phyloP scores from a whole-genome alignment of 768 basidiomycete species.

The Lactarius sanguifluus region DNA sequence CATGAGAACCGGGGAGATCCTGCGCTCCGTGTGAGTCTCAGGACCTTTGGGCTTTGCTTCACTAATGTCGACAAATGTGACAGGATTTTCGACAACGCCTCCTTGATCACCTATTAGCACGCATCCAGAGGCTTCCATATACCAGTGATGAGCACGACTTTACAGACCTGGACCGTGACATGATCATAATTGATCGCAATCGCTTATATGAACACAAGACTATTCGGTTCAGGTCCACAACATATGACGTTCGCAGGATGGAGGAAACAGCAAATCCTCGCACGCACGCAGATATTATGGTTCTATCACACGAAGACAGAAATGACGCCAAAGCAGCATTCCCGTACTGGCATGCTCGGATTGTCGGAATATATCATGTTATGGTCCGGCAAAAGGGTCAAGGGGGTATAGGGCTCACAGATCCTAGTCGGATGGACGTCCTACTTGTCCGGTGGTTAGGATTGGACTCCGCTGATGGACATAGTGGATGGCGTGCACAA shows the following conservation, averaged over 20 bases:
- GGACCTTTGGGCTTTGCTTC: too few species aligned
- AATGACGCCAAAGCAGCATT: conserved; percentile 8
- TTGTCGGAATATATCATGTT: conserved; percentile 35
- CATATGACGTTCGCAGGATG: background rate
- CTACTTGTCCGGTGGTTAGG: conserved; percentile 18
- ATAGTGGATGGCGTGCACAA: conserved; percentile 10
- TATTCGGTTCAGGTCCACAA: background rate
- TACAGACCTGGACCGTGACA: too few species aligned
- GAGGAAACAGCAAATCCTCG: background rate
- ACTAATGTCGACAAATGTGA: too few species aligned
- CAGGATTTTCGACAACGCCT: too few species aligned
- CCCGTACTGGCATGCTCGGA: conserved; percentile 36
- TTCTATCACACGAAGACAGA: conserved; percentile 22
- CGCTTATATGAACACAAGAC: background rate
- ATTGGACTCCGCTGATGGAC: background rate
- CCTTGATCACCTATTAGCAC: too few species aligned
- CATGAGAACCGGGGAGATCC: too few species aligned
- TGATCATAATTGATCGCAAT: background rate
- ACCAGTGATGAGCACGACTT: too few species aligned
- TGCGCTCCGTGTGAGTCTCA: too few species aligned
- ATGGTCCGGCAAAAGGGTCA: conserved; percentile 24
- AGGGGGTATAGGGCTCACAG: conserved; percentile 37
- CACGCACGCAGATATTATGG: conserved; percentile 34
- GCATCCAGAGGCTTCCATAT: too few species aligned
- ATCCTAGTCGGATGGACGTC: conserved; percentile 1